Base-by-base conservation (phyloP, 257 asterid genomes). In the Solanum pennellii region DNA sequence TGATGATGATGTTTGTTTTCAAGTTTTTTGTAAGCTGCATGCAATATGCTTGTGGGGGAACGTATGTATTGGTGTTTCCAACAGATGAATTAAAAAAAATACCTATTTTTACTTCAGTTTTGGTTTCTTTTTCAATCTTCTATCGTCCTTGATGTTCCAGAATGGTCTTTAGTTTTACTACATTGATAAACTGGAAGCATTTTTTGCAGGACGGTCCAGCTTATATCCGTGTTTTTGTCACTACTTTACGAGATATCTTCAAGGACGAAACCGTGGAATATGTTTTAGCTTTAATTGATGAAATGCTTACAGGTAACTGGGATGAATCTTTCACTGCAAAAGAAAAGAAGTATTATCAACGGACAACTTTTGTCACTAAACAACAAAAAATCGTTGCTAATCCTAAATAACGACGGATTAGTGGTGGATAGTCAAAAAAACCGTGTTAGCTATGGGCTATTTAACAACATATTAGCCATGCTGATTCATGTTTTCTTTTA, bases 181-280 rank as follows among this genome's bases (percentile, higher is more conserved):
- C 73, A 29, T 35, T 73, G 83, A 49, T 62, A 47, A 86, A 84
- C 47, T 56, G 62, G 84, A 41, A 39, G 86, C 45, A 71, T 33
- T 72, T 86, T 86, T 91, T 90, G 66, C 98, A 96, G 98, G 99
- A 94, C 91, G 99, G 98, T 87, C 95, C 95, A n/a, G 94, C 98
- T 84, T 96, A 95, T 79, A 74, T 96, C 87, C 93, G 84, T 73
- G 93, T 94, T 80, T 94, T 96, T 75, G 94, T 96, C 62, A 94
- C 96, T 95, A 95, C 95, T 87, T 91, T 96, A 89, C 94, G 94
- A 11, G 98, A 92, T 90, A 93, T 95, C 89, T 93, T 87, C 93
- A 95, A 95, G 94, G 97, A 95, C 87, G 99, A 96, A 90, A 94
- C 98, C 52, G 93, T 95, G 45, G 99, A 96, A 93, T 96, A 96